Percentiles rank a stretch among this genome's conserved stretches.
These are phyloP conservation scores for Periconia macrospinosa DNA, from an alignment of 2,329 filamentous ascomycete species.

Conservation along the genomic window DNA sequence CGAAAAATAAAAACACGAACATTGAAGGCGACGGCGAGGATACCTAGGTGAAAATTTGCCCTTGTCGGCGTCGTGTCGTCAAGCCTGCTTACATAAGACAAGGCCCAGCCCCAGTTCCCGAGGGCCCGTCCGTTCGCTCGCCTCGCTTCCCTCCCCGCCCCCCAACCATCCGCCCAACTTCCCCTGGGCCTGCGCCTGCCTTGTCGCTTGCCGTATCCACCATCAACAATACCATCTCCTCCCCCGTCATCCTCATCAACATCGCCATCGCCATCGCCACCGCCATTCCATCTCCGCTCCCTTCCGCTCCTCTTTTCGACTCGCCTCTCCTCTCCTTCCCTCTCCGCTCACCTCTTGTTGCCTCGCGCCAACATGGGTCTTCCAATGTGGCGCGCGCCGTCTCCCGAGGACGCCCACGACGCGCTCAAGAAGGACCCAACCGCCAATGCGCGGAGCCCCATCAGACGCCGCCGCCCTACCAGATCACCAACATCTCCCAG, in stretches of 20 bases:
- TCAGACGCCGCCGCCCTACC: constrained; percentile 52
- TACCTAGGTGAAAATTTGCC: too few species aligned
- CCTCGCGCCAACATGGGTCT: constrained; percentile 49
- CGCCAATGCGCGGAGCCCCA: constrained; percentile 53
- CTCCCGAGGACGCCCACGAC: constrained; percentile 48
- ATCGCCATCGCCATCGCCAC: neutral
- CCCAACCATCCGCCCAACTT: too few species aligned
- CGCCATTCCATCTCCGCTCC: neutral
- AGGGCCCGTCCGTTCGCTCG: constrained; percentile 15
- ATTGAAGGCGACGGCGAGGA: too few species aligned
- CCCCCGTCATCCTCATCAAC: neutral
- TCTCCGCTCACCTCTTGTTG: constrained; percentile 8
- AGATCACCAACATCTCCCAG: constrained; percentile 22
- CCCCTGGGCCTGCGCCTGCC: constrained; percentile 14
- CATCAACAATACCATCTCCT: constrained; percentile 19
- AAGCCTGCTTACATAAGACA: too few species aligned
- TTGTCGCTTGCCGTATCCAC: constrained; percentile 18
- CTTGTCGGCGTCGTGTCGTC: too few species aligned
- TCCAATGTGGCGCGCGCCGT: constrained; percentile 59
- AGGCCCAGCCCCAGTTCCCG: constrained; percentile 21
- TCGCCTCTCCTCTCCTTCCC: neutral
- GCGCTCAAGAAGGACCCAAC: constrained; percentile 56
- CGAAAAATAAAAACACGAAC: too few species aligned
- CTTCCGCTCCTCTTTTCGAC: neutral
- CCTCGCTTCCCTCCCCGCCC: constrained; percentile 18